These are phyloP conservation scores for Tylopilus orsonianus DNA, from an alignment of 1,284 basidiomycete genomes.

Conservation along the genomic window DNA sequence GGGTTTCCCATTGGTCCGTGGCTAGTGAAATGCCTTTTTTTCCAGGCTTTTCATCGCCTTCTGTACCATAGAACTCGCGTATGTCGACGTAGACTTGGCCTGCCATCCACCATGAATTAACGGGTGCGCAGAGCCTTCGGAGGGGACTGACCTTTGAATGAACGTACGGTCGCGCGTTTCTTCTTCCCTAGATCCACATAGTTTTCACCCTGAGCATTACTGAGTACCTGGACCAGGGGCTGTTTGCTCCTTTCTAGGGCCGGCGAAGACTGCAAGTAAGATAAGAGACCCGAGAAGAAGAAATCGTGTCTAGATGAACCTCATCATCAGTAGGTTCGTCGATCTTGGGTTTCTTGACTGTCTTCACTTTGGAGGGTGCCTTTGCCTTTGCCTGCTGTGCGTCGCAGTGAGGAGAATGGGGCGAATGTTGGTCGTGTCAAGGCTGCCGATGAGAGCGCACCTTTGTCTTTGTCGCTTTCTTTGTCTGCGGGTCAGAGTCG, in stretches of 20 bases:
- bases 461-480: conserved; percentile 18
- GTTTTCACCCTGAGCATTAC: conserved; percentile 53
- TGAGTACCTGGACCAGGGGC: conserved; percentile 13
- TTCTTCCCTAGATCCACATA: conserved; percentile 71
- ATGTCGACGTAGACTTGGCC: conserved; percentile 68
- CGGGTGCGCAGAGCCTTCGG: no score
- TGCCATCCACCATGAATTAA: conserved; percentile 21
- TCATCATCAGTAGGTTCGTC: conserved; percentile 1
- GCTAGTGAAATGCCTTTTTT: conserved; percentile 80
- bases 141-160: conserved; percentile 58
- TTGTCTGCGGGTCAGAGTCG: conserved; percentile 10
- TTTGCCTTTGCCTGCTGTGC: conserved; percentile 13
- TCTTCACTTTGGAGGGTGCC: conserved; percentile 17
- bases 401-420: neutral
- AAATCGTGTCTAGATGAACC: conserved; percentile 9
- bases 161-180: conserved; percentile 65
- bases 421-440: neutral
- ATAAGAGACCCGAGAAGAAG: conserved; percentile 1
- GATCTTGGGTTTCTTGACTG: conserved; percentile 34
- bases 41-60: conserved; percentile 73
- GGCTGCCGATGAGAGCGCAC: conserved; percentile 5
- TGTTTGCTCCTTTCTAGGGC: conserved; percentile 3
- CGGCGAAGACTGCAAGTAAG: conserved; percentile 16
- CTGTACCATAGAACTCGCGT: conserved; percentile 64
- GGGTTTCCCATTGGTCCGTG: conserved; percentile 67